phyloP scores from a whole-genome alignment of 352 stramenopile genomes.

The Phytopythium ostracodes region DNA sequence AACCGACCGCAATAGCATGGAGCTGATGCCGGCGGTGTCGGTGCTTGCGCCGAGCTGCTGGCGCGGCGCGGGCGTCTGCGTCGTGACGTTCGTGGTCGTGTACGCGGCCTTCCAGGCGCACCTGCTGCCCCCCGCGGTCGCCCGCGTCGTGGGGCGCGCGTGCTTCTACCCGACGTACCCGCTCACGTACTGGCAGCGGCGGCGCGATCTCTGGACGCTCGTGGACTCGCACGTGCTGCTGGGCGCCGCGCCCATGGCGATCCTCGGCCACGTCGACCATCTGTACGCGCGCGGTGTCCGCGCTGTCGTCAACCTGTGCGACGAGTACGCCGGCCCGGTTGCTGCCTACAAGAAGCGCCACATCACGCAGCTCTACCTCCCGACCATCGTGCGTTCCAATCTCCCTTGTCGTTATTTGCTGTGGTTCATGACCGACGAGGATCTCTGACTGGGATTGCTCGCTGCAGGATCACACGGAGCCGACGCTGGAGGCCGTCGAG shows the following conservation, averaged over 20 bases:
- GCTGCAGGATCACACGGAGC: slow-evolving; percentile 72
- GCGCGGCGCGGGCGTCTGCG: not conserved
- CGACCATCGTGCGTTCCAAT: slow-evolving; percentile 83
- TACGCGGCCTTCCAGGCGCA: slow-evolving; percentile 91
- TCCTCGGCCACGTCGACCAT: slow-evolving; percentile 80
- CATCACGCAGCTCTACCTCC: slow-evolving; percentile 88
- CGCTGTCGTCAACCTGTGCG: slow-evolving; percentile 94
- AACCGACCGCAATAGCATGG: not conserved
- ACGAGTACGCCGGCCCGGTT: slow-evolving; percentile 92
- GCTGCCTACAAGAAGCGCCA: slow-evolving; percentile 83
- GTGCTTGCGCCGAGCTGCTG: not conserved
- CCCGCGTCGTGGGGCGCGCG: slow-evolving; percentile 66
- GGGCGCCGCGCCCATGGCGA: slow-evolving; percentile 89
- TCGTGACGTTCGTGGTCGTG: slow-evolving; percentile 21
- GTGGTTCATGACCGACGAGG: not conserved
- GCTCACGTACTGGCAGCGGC: slow-evolving; percentile 87
- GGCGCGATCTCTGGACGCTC: slow-evolving; percentile 87
- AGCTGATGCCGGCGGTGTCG: not conserved
- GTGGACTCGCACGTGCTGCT: slow-evolving; percentile 92
- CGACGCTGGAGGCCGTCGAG: slow-evolving; percentile 59
- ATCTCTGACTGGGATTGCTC: slow-evolving; percentile 3
- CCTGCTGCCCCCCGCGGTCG: slow-evolving; percentile 70
- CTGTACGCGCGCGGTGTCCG: slow-evolving; percentile 79
- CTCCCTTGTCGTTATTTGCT: not conserved
- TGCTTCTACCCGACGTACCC: slow-evolving; percentile 94